Percentiles rank a stretch among this genome's conserved stretches.
These are phyloP conservation scores for Cladophialophora immunda DNA, from an alignment of 2,329 filamentous ascomycete genomes.

Conservation along the genomic window DNA sequence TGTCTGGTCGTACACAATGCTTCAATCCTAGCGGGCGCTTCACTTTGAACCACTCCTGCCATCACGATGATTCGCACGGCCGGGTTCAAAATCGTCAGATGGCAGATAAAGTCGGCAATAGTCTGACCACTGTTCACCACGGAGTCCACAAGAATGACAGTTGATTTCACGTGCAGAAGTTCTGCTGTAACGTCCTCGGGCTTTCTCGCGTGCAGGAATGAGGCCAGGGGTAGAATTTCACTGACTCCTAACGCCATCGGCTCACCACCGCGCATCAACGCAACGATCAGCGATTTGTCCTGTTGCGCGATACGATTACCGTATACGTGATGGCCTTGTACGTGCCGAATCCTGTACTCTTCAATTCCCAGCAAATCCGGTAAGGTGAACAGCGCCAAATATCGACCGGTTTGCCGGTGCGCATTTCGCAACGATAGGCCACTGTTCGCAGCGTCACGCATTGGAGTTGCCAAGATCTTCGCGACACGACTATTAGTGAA, in stretches of 20 bases:
- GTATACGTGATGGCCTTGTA: conserved; percentile 56
- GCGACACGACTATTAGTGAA: background rate
- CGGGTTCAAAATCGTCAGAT: background rate
- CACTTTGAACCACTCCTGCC: conserved; percentile 6
- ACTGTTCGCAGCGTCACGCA: conserved; percentile 1
- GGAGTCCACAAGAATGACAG: conserved; percentile 1
- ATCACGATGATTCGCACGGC: background rate
- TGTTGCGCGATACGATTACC: conserved; percentile 62
- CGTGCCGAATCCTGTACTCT: conserved; percentile 58
- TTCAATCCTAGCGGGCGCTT: background rate
- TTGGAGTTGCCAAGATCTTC: background rate
- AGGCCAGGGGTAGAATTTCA: conserved; percentile 61
- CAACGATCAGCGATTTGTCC: conserved; percentile 61
- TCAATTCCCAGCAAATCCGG: conserved; percentile 60
- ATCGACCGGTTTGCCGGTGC: background rate
- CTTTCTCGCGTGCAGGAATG: conserved; percentile 47
- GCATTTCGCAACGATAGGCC: background rate
- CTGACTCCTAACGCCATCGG: conserved; percentile 68
- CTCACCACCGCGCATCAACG: conserved; percentile 71
- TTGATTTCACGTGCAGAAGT: background rate
- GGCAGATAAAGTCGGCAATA: background rate
- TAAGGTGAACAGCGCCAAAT: background rate
- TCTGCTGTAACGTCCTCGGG: background rate
- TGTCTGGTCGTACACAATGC: background rate
- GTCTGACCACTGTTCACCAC: conserved; percentile 10